Evolutionary conservation across 163 green algal species (phyloP), one percentile per base, ranked within the genome.

Genomic region (Chlamydomonas reinhardtii): DNA sequence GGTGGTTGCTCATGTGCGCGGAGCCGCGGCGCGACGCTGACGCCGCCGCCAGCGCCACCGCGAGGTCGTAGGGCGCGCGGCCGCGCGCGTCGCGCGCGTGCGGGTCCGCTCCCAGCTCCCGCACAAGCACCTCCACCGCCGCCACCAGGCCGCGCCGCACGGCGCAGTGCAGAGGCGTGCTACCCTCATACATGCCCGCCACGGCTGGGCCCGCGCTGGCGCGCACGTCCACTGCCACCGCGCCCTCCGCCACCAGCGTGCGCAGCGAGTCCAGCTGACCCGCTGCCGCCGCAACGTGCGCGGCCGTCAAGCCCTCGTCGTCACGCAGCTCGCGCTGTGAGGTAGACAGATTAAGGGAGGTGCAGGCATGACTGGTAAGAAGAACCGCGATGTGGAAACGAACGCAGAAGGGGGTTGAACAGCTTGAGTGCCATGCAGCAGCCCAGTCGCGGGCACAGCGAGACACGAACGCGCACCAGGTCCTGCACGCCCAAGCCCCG

Each of bases 111-210:
- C 80, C 80, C 35, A 86, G 80, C 32, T 78, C 69, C 25, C 12
- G 15, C 31, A 86, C 70, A 34, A 86, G 80, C 54, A 79, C 19
- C 35, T 73, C 70, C 9, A 86, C 68, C 17, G 70, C 35, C 20
- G 34, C 6, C 69, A 79, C 20, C 54, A 74, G 32, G 35, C 69
- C 80, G 27, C 70, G 56, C 4, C 70, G 69, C 32, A 79, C 80
- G 70, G 80, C 80, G 35, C 70, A 79, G 56, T 86, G 80, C 54
- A 86, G 80, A 56, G 80, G 80, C 56, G 70, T 79, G 70, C 80
- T 80, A 29, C 80, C 80, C 71, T 80, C 80, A 69, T 71, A 86
- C 48, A 56, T 56, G 48, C 48, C 48, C 48, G 48, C 54, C 3
- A 71, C 80, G 20, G 73, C 68, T 17, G 69, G 70, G 27, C 70